Conservation (phyloP, 2,329 filamentous ascomycete species). For the Nemania sp. region DNA sequence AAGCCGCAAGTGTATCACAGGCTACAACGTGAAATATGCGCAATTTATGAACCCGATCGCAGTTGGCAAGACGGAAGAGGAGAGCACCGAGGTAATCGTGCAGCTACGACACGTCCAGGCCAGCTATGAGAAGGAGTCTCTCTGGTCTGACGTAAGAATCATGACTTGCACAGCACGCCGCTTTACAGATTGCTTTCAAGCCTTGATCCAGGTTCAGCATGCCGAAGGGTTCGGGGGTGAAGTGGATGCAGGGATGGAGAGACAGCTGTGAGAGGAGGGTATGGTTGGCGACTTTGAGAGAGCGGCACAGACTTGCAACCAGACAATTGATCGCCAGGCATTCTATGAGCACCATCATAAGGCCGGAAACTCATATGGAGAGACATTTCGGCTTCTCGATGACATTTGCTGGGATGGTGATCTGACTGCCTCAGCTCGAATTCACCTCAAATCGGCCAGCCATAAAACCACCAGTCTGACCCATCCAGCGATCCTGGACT, state of each 20-base stretch:
- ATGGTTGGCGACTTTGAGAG: not conserved
- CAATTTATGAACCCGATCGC: not conserved
- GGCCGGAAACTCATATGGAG: not conserved
- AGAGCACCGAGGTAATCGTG: slow-evolving; percentile 26
- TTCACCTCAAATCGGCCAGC: not conserved
- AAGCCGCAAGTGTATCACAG: slow-evolving; percentile 26
- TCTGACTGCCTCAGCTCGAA: not conserved
- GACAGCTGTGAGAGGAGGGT: not conserved
- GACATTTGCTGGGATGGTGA: slow-evolving; percentile 1
- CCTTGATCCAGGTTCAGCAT: not conserved
- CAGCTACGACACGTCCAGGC: slow-evolving; percentile 29
- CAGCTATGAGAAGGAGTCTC: slow-evolving; percentile 14
- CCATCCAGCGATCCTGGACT: slow-evolving; percentile 8
- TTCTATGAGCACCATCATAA: not conserved
- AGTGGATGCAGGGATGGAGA: not conserved
- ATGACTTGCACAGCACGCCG: slow-evolving; percentile 11
- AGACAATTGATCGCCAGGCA: not conserved
- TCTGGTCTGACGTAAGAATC: slow-evolving; percentile 28
- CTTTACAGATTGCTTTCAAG: slow-evolving; percentile 4
- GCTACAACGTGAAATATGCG: slow-evolving; percentile 11
- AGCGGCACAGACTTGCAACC: not conserved
- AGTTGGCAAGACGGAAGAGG: not conserved
- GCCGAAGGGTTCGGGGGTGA: not conserved
- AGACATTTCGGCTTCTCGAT: not conserved
- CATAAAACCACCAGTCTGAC: not conserved